These are phyloP conservation scores for Claviceps lovelessii DNA, from an alignment of 2,329 filamentous ascomycete genomes.

Conservation along the genomic window DNA sequence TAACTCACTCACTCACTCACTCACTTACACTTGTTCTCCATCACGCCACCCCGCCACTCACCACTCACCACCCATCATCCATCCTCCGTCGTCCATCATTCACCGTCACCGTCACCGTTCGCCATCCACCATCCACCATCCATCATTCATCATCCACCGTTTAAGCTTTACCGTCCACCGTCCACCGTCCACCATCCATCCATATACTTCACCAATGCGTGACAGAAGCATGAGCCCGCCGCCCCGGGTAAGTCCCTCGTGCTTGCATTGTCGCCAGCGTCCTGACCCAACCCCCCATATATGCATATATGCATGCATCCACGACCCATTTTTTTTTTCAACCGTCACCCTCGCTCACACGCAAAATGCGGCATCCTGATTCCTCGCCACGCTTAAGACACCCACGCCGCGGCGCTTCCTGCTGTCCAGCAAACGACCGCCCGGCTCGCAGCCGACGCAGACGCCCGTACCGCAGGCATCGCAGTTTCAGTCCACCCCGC, in stretches of 20 bases:
- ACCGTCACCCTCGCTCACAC: not conserved
- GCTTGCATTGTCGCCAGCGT: too few relatives aligned
- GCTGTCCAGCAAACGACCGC: constrained; percentile 19
- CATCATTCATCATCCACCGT: not conserved
- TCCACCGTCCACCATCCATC: too few relatives aligned
- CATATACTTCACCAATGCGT: not conserved
- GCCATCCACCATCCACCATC: not conserved
- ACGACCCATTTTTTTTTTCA: not conserved
- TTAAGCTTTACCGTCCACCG: too few relatives aligned
- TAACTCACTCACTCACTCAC: too few relatives aligned
- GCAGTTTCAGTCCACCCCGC: constrained; percentile 24
- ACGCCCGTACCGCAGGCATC: constrained; percentile 14
- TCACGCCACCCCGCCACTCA: too few relatives aligned
- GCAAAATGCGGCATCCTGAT: too few relatives aligned
- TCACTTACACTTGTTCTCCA: too few relatives aligned
- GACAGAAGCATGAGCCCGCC: constrained; percentile 1
- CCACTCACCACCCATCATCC: too few relatives aligned
- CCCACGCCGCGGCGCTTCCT: constrained; percentile 26
- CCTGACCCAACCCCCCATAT: too few relatives aligned
- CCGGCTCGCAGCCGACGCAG: constrained; percentile 10
- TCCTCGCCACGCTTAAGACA: constrained; percentile 15
- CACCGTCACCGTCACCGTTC: not conserved
- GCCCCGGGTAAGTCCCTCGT: not conserved
- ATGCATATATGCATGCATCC: not conserved
- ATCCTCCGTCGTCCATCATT: too few relatives aligned